Percentiles rank a stretch among this genome's conserved stretches.
These are phyloP conservation scores for Candida adriatica DNA, from an alignment of 805 yeast genomes.

Conservation along the genomic window DNA sequence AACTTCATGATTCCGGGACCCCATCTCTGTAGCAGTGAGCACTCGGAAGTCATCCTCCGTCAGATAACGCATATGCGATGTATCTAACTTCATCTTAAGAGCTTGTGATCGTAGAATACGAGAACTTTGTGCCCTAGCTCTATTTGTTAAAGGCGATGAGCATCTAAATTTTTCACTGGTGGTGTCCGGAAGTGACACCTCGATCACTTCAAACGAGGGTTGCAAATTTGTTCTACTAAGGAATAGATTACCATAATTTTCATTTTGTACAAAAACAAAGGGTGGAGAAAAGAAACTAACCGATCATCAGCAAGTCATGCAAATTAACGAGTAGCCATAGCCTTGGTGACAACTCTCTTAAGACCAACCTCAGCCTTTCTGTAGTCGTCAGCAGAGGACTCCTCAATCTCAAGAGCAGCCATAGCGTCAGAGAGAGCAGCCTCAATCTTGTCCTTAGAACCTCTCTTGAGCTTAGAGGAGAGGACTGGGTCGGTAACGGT, in stretches of 20 bases:
- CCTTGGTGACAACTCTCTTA: slow-evolving; percentile 99
- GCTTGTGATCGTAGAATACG: too few species aligned
- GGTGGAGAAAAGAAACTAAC: slow-evolving; percentile 5
- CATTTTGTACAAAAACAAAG: slow-evolving; percentile 9
- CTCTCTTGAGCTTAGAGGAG: slow-evolving; percentile 95
- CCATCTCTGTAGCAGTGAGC: slow-evolving; percentile 82
- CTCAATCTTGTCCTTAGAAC: slow-evolving; percentile 96
- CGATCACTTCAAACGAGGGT: too few species aligned
- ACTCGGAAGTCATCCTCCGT: slow-evolving; percentile 88
- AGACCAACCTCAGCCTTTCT: slow-evolving; percentile 99
- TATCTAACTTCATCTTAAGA: slow-evolving; percentile 74
- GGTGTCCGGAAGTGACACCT: slow-evolving; percentile 1
- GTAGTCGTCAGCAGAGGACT: slow-evolving; percentile 91
- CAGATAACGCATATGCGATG: slow-evolving; percentile 88
- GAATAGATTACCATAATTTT: slow-evolving; percentile 2
- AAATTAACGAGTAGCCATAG: slow-evolving; percentile 89
- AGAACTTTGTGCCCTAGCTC: not conserved
- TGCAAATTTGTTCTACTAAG: slow-evolving; percentile 5
- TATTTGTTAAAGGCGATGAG: not conserved
- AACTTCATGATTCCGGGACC: slow-evolving; percentile 88
- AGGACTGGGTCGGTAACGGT: slow-evolving; percentile 97
- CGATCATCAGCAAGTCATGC: slow-evolving; percentile 11
- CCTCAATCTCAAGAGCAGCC: slow-evolving; percentile 96
- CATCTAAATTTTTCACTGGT: not conserved
- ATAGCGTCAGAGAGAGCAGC: slow-evolving; percentile 96